phyloP scores from a whole-genome alignment of 1,284 basidiomycete genomes.

The Sanghuangporus weigelae region DNA sequence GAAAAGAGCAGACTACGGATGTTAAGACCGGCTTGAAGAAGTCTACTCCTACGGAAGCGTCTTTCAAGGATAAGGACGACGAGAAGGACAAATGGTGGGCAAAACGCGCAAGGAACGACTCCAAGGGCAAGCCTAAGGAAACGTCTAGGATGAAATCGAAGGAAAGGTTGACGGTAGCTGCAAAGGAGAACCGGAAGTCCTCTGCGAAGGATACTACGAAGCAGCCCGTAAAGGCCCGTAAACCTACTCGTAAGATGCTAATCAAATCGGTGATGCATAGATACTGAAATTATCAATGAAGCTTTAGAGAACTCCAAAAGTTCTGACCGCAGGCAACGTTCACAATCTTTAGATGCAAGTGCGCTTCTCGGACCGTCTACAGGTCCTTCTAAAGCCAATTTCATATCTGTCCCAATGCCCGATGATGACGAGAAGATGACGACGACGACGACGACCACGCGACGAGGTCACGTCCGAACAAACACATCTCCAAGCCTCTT shows the following conservation, averaged over 20 bases:
- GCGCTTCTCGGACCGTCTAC: constrained; percentile 38
- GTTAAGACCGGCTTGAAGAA: constrained; percentile 28
- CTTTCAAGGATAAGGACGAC: constrained; percentile 48
- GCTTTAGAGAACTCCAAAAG: constrained; percentile 43
- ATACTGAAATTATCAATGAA: constrained; percentile 20
- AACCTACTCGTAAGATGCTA: constrained; percentile 25
- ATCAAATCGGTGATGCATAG: not conserved
- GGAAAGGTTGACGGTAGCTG: constrained; percentile 41
- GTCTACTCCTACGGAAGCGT: constrained; percentile 17
- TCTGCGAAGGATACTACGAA: constrained; percentile 24
- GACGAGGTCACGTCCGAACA: constrained; percentile 2
- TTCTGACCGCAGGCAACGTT: constrained; percentile 39
- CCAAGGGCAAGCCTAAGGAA: constrained; percentile 38
- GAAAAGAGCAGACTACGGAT: constrained; percentile 28
- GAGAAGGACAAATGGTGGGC: constrained; percentile 76
- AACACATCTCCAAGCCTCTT: constrained; percentile 15
- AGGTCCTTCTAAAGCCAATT: constrained; percentile 10
- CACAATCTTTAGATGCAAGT: constrained; percentile 61
- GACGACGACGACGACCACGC: not conserved
- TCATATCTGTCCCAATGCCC: constrained; percentile 12
- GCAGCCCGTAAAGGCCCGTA: constrained; percentile 16
- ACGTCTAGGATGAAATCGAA: constrained; percentile 37
- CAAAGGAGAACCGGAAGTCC: constrained; percentile 34
- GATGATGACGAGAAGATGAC: constrained; percentile 3
- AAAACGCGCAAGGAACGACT: constrained; percentile 62